These are phyloP conservation scores for Penicillium steckii DNA, from an alignment of 495 filamentous ascomycete genomes.

Conservation along the genomic window DNA sequence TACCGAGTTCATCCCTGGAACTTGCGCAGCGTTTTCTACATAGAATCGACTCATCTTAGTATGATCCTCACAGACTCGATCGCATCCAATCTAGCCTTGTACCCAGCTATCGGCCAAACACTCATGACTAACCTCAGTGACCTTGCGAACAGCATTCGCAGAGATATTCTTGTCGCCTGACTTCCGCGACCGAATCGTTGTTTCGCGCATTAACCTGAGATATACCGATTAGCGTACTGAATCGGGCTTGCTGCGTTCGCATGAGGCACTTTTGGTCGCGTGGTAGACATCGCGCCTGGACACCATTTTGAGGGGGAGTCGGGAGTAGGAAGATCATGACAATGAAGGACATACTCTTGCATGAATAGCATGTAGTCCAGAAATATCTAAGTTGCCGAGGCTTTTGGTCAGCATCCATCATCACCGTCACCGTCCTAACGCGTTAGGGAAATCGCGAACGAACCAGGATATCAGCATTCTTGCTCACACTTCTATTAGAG, in stretches of 20 bases:
- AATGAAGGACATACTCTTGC: slow-evolving; percentile 62
- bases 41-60: background rate
- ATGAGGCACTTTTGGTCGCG: too few relatives aligned
- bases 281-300: too few relatives aligned
- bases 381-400: slow-evolving; percentile 83
- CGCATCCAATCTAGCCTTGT: background rate
- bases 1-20: slow-evolving; percentile 63
- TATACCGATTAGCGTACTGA: background rate
- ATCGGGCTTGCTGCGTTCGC: too few relatives aligned
- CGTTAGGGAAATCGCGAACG: slow-evolving; percentile 16
- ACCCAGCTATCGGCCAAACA: too few relatives aligned
- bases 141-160: slow-evolving; percentile 72
- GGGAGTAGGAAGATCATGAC: background rate
- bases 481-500: slow-evolving; percentile 73
- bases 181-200: slow-evolving; percentile 72
- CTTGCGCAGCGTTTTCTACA: slow-evolving; percentile 67
- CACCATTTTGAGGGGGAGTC: too few relatives aligned
- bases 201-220: slow-evolving; percentile 79
- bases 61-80: background rate
- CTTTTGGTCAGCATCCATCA: too few relatives aligned
- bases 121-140: slow-evolving; percentile 62
- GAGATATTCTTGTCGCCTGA: slow-evolving; percentile 70
- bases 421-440: slow-evolving; percentile 8
- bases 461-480: slow-evolving; percentile 87
- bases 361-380: slow-evolving; percentile 89